These are phyloP conservation scores for Skeletonema menzelii DNA, from an alignment of 108 stramenopile species.

Conservation along the genomic window DNA sequence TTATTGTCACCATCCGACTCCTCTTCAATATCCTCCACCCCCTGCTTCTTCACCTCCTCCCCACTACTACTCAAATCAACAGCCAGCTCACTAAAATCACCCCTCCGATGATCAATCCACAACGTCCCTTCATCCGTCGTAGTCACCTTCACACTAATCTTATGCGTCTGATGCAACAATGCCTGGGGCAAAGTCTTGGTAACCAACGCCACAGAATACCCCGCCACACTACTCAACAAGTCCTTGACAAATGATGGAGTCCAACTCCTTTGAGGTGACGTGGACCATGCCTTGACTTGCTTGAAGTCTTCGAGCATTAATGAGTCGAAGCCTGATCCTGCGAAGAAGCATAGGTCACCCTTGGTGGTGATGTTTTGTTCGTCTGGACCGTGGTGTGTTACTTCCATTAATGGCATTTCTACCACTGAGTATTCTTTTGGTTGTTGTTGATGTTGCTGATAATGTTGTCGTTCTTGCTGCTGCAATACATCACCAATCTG, in stretches of 20 bases:
- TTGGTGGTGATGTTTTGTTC: conserved; percentile 10
- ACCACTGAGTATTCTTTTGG: conserved; percentile 39
- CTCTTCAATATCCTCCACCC: background rate
- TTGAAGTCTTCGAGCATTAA: conserved; percentile 73
- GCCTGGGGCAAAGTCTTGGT: conserved; percentile 63
- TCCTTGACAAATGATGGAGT: conserved; percentile 31
- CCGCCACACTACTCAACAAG: conserved; percentile 49
- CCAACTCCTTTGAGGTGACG: conserved; percentile 3
- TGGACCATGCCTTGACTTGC: conserved; percentile 57
- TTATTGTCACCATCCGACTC: background rate
- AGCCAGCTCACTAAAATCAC: conserved; percentile 28
- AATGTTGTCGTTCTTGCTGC: conserved; percentile 17
- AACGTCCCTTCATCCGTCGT: conserved; percentile 46
- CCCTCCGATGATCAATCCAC: conserved; percentile 81
- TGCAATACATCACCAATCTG: conserved; percentile 24
- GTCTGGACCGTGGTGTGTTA: conserved; percentile 25
- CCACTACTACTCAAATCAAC: background rate
- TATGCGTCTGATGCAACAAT: conserved; percentile 40
- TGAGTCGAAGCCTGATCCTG: conserved; percentile 72
- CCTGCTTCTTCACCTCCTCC: too few relatives aligned
- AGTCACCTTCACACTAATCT: conserved; percentile 48
- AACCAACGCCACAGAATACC: conserved; percentile 68
- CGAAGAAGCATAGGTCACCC: conserved; percentile 75
- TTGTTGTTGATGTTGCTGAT: conserved; percentile 4
- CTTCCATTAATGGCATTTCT: conserved; percentile 65